Percentiles rank a stretch among this genome's conserved stretches.
Conservation (phyloP, 2,329 filamentous ascomycete species). For the Aspergillus niger region DNA sequence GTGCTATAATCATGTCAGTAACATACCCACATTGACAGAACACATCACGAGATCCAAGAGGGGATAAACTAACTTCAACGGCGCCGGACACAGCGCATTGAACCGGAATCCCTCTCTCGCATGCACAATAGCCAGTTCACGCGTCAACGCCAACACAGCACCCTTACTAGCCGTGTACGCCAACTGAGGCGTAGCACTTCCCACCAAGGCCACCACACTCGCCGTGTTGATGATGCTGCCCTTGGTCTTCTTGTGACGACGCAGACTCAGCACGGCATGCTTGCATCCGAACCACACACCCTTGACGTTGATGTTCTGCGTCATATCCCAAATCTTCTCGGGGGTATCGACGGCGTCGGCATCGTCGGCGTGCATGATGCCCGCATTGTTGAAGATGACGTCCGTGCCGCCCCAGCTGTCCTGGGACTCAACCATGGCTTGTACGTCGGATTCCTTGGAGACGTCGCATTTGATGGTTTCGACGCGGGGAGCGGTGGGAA, state of each 20-base stretch:
- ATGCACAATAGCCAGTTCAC: constrained; percentile 89
- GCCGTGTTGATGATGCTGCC: constrained; percentile 91
- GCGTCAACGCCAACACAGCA: constrained; percentile 83
- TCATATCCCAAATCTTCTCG: constrained; percentile 91
- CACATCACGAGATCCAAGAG: too few species aligned
- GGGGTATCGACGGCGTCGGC: constrained; percentile 79
- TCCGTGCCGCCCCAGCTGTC: not conserved
- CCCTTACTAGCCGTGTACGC: constrained; percentile 95
- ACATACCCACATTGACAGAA: not conserved
- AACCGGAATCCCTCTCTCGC: constrained; percentile 84
- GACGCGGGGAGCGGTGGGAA: not conserved
- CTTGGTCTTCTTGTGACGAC: constrained; percentile 74
- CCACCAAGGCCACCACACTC: constrained; percentile 82
- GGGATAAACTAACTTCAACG: constrained; percentile 64
- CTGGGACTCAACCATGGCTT: not conserved
- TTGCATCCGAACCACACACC: constrained; percentile 97
- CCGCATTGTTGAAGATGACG: constrained; percentile 82
- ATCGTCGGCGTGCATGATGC: constrained; percentile 89
- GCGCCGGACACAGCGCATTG: constrained; percentile 86
- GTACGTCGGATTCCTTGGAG: not conserved
- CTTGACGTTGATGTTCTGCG: constrained; percentile 94
- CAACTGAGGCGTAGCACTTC: constrained; percentile 82
- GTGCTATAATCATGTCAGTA: constrained; percentile 55
- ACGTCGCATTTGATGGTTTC: not conserved
- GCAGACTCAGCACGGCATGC: constrained; percentile 80